These are phyloP conservation scores for Larix kaempferi DNA, from an alignment of 75 land plant genomes.

Conservation along the genomic window DNA sequence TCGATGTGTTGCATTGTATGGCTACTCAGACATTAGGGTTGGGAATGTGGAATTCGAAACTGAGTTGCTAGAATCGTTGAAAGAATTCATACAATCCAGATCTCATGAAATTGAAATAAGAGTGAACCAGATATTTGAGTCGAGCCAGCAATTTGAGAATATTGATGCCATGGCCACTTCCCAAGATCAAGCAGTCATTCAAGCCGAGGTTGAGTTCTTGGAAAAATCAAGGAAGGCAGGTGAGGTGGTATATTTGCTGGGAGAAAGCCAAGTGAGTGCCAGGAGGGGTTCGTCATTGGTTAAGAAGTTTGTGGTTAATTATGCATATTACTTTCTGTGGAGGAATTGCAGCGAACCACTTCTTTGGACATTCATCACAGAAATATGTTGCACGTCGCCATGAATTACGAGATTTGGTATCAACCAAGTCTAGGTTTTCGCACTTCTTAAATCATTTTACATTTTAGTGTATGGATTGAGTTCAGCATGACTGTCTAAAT, in stretches of 20 bases:
- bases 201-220: constrained; percentile 7
- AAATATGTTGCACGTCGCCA: constrained; percentile 51
- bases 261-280: constrained; percentile 50
- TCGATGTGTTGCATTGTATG: constrained; percentile 59
- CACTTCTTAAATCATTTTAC: too few species aligned
- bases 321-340: constrained; percentile 38
- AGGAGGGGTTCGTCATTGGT: constrained; percentile 11
- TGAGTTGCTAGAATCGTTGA: constrained; percentile 31
- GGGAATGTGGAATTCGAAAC: constrained; percentile 37
- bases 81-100: constrained; percentile 22
- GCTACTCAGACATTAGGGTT: constrained; percentile 37
- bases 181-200: too few species aligned
- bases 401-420: constrained; percentile 29
- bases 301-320: constrained; percentile 46
- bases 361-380: constrained; percentile 40
- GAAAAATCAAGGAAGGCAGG: constrained; percentile 25
- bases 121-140: too few species aligned
- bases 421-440: not conserved
- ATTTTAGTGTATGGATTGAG: too few species aligned
- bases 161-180: not conserved
- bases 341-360: constrained; percentile 38
- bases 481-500: too few species aligned
- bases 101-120: too few species aligned
- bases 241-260: constrained; percentile 56
- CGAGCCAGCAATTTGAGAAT: too few species aligned